These are phyloP conservation scores for Nannizziopsis arthrosporioides DNA, from an alignment of 2,329 filamentous ascomycete species.

Conservation along the genomic window DNA sequence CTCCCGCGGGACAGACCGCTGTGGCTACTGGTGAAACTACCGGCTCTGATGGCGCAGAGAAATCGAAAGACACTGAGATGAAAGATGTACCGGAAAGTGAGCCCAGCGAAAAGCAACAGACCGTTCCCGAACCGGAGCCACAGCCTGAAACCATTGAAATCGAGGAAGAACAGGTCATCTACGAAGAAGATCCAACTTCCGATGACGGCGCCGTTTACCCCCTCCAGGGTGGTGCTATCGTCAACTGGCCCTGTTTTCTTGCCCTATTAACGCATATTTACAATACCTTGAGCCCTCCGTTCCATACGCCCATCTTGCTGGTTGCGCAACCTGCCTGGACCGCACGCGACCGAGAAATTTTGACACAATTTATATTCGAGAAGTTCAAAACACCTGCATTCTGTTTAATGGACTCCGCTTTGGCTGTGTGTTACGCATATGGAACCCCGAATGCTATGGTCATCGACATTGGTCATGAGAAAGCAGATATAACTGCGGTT, in stretches of 20 bases:
- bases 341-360: constrained; percentile 68
- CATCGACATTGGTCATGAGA: constrained; percentile 81
- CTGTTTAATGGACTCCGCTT: constrained; percentile 75
- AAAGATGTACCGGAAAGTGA: constrained; percentile 27
- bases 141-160: constrained; percentile 24
- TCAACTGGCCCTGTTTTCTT: constrained; percentile 85
- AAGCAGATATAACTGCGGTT: constrained; percentile 85
- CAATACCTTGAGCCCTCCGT: constrained; percentile 74
- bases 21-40: constrained; percentile 10
- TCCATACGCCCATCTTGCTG: constrained; percentile 87
- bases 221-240: constrained; percentile 66
- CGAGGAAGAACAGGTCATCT: constrained; percentile 45
- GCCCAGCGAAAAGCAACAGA: constrained; percentile 3
- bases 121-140: constrained; percentile 17
- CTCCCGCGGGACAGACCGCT: not conserved
- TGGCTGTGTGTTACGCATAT: constrained; percentile 72
- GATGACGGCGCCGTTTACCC: constrained; percentile 86
- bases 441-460: constrained; percentile 72
- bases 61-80: constrained; percentile 36
- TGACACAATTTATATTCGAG: constrained; percentile 93
- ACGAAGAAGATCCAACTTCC: constrained; percentile 78
- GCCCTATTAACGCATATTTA: constrained; percentile 88
- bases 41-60: constrained; percentile 7
- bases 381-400: constrained; percentile 91
- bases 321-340: constrained; percentile 87